phyloP scores from a whole-genome alignment of 495 filamentous ascomycete genomes.

The Neurospora intermedia region DNA sequence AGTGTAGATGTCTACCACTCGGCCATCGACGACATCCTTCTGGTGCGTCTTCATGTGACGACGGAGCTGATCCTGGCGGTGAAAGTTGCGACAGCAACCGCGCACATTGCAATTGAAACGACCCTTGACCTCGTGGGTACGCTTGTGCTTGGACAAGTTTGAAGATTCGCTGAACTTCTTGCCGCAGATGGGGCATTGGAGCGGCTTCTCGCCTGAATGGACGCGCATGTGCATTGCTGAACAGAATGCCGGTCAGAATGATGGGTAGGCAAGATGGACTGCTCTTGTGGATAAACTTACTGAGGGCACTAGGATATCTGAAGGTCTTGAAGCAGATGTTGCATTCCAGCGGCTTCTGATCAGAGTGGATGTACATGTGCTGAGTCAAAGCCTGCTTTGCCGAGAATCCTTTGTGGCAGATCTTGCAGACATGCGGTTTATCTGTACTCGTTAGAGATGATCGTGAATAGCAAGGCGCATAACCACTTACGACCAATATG shows the following conservation, averaged over 20 bases:
- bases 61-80: constrained; percentile 44
- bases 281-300: constrained; percentile 23
- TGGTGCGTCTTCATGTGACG: constrained; percentile 32
- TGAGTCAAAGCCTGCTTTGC: constrained; percentile 50
- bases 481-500: constrained; percentile 48
- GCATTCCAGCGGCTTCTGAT: constrained; percentile 49
- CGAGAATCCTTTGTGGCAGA: constrained; percentile 46
- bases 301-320: constrained; percentile 44
- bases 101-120: constrained; percentile 34
- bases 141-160: constrained; percentile 44
- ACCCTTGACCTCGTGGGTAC: constrained; percentile 40
- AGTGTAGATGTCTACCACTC: neutral
- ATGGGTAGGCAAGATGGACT: neutral
- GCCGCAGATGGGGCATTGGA: constrained; percentile 37
- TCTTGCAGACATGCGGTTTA: constrained; percentile 44
- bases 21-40: constrained; percentile 10
- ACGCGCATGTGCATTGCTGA: constrained; percentile 47
- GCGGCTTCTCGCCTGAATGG: constrained; percentile 41
- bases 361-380: constrained; percentile 50
- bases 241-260: neutral
- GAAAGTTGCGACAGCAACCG: constrained; percentile 43
- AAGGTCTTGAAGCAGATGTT: constrained; percentile 43
- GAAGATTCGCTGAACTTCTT: constrained; percentile 45
- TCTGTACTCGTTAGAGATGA: constrained; percentile 22
- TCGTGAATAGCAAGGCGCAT: neutral